phyloP scores from a whole-genome alignment of 2,329 filamentous ascomycete genomes.

The Colletotrichum sp. region DNA sequence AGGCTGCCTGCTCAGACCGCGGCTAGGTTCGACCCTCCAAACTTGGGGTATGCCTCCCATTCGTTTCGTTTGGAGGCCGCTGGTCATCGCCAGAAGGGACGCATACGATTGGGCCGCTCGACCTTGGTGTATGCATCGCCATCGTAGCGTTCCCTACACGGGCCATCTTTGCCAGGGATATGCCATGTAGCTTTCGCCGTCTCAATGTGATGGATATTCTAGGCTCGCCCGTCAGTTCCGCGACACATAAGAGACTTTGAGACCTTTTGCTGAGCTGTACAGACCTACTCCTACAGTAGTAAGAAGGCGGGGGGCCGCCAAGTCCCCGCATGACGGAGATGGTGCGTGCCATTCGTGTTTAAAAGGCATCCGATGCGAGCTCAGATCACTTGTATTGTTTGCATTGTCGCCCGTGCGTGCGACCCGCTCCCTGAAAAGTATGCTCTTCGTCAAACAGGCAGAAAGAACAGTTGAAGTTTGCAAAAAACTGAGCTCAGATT shows the following conservation, averaged over 20 bases:
- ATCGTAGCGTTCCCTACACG: background rate
- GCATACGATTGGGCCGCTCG: background rate
- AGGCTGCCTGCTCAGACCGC: constrained; percentile 1
- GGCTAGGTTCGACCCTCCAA: constrained; percentile 3
- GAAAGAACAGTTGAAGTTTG: background rate
- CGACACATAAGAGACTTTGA: background rate
- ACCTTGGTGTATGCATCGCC: background rate
- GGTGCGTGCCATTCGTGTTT: background rate
- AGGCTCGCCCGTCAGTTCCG: background rate
- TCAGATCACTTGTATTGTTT: background rate
- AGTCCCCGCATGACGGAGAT: constrained; percentile 5
- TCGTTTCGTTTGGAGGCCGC: constrained; percentile 5
- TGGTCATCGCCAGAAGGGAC: background rate
- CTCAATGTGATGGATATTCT: background rate
- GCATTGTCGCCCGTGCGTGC: background rate
- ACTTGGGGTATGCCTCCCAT: constrained; percentile 1
- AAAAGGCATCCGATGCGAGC: constrained; percentile 4
- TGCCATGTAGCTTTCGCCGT: background rate
- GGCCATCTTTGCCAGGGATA: background rate
- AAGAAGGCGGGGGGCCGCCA: constrained; percentile 1
- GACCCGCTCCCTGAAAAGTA: background rate
- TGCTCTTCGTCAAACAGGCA: background rate
- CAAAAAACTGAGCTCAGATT: background rate
- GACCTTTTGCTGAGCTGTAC: background rate
- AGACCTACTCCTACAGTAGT: background rate